Base-by-base conservation (phyloP, 2,329 filamentous ascomycete species). In the Exophiala xenobiotica region DNA sequence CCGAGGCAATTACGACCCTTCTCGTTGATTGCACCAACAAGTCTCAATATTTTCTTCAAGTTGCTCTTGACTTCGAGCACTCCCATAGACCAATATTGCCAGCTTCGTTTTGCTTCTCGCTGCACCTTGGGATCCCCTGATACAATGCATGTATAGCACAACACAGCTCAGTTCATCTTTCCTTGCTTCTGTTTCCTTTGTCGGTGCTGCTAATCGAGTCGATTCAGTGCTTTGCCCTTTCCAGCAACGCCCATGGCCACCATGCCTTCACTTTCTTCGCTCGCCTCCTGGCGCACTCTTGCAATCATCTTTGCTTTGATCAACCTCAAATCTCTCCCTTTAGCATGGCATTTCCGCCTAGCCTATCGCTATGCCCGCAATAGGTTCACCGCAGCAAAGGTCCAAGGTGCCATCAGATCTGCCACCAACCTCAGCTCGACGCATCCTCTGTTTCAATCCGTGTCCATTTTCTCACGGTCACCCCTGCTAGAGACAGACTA, bases 401-500 rank as follows among this genome's bases (percentile, higher is more conserved):
- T 55, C 19, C 22, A 35, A 38, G 49, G 73, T 72, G 53, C 68
- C 68, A 18, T 77, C 80, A 56, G 73, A 75, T 53, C 67, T 54
- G 23, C 67, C 63, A 38, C 65, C 67, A 16, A 38, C 2, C 20
- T 29, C 26, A 41, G 42, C 38, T 58, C 64, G 61, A 19, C 65
- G 62, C 77, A 82, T 54, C 81, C 85, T 33, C 80, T 93, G 59
- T 93, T 92, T 74, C 80, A 83, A 42, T 85, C 87, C 41, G 72
- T 87, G 45, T 82, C 88, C 52, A 82, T 85, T 12, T 74, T 77
- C 31, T 82, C 85, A 5, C 81, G 83, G 64, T 81, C 86, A 11
- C 81, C 87, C 1, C 71, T 87, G 47, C 78, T 87, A 61, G 90
- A 95, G 71, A 89, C 85, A 63, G 91, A 96, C 72, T 90, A 90